Base-by-base conservation (phyloP, 768 basidiomycete species). In the Amyloporia xantha region DNA sequence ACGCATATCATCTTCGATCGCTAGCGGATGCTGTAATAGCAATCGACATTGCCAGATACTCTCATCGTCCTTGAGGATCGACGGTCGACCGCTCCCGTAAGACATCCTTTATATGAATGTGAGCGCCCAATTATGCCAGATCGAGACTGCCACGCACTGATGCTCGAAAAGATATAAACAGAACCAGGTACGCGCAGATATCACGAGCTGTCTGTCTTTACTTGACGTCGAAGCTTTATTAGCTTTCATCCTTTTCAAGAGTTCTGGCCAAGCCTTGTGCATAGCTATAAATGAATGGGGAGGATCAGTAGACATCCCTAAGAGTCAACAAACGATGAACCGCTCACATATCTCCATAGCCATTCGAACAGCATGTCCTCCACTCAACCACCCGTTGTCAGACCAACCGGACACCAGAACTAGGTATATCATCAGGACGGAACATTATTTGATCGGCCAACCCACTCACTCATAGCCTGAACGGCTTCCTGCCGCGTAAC, bases 331-430 rank as follows among this genome's bases (percentile, higher is more conserved):
- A 20, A 12, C 25, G 15, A 20, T 43, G 7, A 11, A 28, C 21
- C 1, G 66, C 82, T 63, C 61, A 89, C 90, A 91, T 45, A 94
- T 72, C 62, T 97, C 94, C 75, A 96, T 82, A 35, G 91, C 93
- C 90, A 97, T 93, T 44, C 93, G 79, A 7, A 96, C 91, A n/a
- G 94, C 94, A 67, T 96, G 94, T 9, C 90, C 92, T 9, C 91
- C 89, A 56, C 86, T 91, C 28, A 96, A 65, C 92, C 92, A 94
- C n/a, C 91, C 91, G 58, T 91, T 91, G 56, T 94, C 91, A 15
- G 90, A 92, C 86, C 91, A 97, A 4, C 92, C 91, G 28, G 93
- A 87, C 17, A 95, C 82, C 44, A 96, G 74, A 50, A 94, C 90
- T 93, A 50, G 47, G 44, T 49, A 19, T 25, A 23, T n/a, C 15